Conservation (phyloP, 1,139 yeast genomes). For the Insectozyma bohioensis region DNA sequence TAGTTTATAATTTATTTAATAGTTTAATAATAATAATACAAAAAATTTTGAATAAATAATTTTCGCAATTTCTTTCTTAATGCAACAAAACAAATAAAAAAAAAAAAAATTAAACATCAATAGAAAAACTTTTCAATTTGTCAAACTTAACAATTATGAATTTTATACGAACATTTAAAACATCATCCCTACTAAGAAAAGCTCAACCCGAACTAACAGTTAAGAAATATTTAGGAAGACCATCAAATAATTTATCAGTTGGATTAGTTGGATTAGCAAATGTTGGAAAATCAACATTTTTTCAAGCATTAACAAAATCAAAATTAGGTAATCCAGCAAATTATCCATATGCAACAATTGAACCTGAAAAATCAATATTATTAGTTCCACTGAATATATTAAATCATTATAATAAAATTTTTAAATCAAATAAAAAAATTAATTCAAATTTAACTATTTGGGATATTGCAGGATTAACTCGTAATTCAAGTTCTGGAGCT, state of each 20-base stretch:
- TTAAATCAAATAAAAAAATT: conserved; percentile 49
- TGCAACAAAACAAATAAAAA: no score
- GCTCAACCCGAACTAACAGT: no score
- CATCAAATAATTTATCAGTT: conserved; percentile 53
- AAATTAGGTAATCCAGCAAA: conserved; percentile 74
- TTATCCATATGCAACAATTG: conserved; percentile 79
- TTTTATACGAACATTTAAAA: no score
- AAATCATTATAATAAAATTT: conserved; percentile 43
- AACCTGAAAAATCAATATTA: conserved; percentile 67
- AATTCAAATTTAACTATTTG: conserved; percentile 60
- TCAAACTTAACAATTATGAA: no score
- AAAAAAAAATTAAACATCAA: no score
- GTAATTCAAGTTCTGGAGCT: conserved; percentile 74
- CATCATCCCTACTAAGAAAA: no score
- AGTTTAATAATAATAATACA: no score
- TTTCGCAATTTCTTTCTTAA: no score
- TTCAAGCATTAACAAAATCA: conserved; percentile 70
- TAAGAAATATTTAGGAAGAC: no score
- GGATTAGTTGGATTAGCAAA: conserved; percentile 75
- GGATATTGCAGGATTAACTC: conserved; percentile 75
- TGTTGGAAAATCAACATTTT: conserved; percentile 70
- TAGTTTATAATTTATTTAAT: no score
- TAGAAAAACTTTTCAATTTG: no score
- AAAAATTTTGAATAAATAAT: no score
- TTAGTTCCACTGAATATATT: conserved; percentile 54